Evolutionary conservation across 257 asterid genomes (phyloP).

Genomic region (Solanum dulcamara): DNA sequence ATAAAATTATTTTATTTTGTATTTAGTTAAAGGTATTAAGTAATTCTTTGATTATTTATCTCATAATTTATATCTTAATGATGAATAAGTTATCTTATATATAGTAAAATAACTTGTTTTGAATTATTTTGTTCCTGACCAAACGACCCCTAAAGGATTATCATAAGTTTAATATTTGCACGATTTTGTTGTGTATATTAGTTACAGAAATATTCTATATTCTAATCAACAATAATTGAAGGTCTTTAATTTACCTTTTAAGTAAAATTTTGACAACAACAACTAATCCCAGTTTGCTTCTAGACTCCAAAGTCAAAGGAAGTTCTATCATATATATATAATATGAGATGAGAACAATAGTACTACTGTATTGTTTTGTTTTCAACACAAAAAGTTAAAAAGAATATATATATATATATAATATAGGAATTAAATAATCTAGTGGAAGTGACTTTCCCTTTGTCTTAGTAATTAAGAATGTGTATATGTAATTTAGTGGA

Average conservation of each 20-base stretch:
- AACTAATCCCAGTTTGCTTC: not conserved
- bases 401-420: no score
- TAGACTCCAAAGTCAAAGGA: not conserved
- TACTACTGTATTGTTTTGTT: not conserved
- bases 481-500: not conserved
- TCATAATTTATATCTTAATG: no score
- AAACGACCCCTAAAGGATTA: no score
- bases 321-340: not conserved
- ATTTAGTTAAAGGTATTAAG: no score
- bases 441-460: not conserved
- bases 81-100: no score
- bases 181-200: not conserved
- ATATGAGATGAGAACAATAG: not conserved
- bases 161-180: not conserved
- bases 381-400: not conserved
- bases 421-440: not conserved
- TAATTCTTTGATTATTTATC: no score
- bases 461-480: not conserved
- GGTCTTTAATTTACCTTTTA: not conserved
- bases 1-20: no score
- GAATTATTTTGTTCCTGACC: no score
- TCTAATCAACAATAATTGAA: not conserved
- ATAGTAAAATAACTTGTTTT: no score
- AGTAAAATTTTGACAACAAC: not conserved
- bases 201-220: not conserved